Base-by-base conservation (phyloP, 768 basidiomycete genomes). In the Trametes maxima region DNA sequence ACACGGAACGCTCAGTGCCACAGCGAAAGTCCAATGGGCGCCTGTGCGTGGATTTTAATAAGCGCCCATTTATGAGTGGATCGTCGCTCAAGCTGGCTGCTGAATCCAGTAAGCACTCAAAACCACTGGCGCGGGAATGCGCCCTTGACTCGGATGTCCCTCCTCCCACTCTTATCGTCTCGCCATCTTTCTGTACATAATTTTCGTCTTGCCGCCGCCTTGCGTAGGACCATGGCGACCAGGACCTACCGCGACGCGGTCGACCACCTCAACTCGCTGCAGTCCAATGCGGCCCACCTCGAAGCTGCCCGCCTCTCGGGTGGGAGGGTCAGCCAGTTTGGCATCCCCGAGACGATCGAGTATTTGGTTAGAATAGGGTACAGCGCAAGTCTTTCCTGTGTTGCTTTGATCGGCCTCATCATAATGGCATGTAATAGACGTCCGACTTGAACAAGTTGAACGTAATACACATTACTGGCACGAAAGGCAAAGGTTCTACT, bases 401-500 rank as follows among this genome's bases (percentile, higher is more conserved):
- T 54, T 60, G 22, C 22, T 33, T 33, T 52, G 42, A 42, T 53
- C 39, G 21, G 45, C 53, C 45, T 59, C 55, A 54, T 64, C 54
- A 68, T 49, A 64, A 70, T 48, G 54, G 62, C 22, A 24, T 21
- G 35, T 51, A 35, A 46, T 68, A 97, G 95, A 83, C 90, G 43
- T 79, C 85, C 59, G 88, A 95, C 64, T 81, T 99, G 44, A 95
- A 98, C 71, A 76, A 77, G 22, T 79, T 99, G 55, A 96, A 98
- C 73, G 94, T 96, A 59, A 85, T 98, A 48, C 96, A 99, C 78
- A 87, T 99, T 66, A 95, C 96, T 10, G 96, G 96, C 3, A 98
- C 97, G 4, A 99, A 99, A 76, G 96, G 96, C 36, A 99, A 99
- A 73, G 96, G 96, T 7, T 98, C 96, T 3, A 95, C 97, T 1